These are phyloP conservation scores for Leccinum aurantiacum DNA, from an alignment of 768 basidiomycete genomes.

Conservation along the genomic window DNA sequence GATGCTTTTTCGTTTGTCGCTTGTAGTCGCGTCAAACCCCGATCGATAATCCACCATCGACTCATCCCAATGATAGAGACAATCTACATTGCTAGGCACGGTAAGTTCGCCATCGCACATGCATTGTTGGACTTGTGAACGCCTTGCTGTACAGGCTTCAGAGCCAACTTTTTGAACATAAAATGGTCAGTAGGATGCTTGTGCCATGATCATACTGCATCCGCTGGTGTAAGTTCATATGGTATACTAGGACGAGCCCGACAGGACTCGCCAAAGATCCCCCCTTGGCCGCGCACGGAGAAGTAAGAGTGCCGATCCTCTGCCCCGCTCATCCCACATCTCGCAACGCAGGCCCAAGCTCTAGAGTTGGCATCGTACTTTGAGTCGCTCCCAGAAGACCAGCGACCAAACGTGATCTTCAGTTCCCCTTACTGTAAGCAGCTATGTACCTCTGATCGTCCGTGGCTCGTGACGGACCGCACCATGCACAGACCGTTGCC, in stretches of 20 bases:
- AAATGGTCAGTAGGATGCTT: constrained; percentile 50
- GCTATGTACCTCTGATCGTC: neutral
- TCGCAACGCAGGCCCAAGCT: constrained; percentile 57
- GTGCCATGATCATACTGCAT: neutral
- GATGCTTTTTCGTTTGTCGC: too few species aligned
- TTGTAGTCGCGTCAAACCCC: too few species aligned
- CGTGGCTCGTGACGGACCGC: neutral
- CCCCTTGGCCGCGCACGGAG: constrained; percentile 70
- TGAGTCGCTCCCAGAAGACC: constrained; percentile 57
- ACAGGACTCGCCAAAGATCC: constrained; percentile 74
- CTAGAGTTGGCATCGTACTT: constrained; percentile 69
- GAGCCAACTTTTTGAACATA: constrained; percentile 68
- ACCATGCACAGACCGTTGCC: constrained; percentile 66
- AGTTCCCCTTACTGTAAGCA: constrained; percentile 80
- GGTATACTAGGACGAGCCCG: constrained; percentile 49
- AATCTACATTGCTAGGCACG: constrained; percentile 44
- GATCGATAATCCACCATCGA: neutral
- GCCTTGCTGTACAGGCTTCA: constrained; percentile 51
- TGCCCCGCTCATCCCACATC: neutral
- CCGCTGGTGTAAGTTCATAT: neutral
- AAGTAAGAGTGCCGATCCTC: constrained; percentile 37
- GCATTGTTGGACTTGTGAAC: neutral
- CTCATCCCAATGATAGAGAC: constrained; percentile 37
- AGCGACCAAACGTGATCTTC: constrained; percentile 75
- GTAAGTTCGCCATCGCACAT: constrained; percentile 17